phyloP scores from a whole-genome alignment of 345 rosid species.

The Aurinia saxatilis region DNA sequence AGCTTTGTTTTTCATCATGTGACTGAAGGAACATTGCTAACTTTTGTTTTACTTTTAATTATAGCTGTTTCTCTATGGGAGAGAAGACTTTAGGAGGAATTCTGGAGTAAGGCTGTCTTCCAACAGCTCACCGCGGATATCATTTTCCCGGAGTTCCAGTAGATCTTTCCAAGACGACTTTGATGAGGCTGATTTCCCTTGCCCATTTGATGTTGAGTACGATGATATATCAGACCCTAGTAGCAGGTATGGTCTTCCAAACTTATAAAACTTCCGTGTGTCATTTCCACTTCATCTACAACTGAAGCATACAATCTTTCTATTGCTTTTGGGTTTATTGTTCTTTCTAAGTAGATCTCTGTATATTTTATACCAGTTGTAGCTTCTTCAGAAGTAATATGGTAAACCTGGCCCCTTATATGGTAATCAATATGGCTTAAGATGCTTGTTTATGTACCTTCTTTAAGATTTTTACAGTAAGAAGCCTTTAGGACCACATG shows the following conservation, averaged over 20 bases:
- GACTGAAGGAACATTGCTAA: neutral
- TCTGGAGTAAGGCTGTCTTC: slow-evolving; percentile 46
- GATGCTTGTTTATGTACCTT: neutral
- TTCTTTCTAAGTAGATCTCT: neutral
- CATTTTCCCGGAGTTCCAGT: slow-evolving; percentile 73
- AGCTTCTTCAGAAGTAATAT: neutral
- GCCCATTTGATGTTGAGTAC: slow-evolving; percentile 75
- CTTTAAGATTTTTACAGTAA: slow-evolving; percentile 2
- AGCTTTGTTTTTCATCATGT: neutral
- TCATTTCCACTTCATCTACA: neutral
- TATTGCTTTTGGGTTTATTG: neutral
- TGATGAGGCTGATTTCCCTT: slow-evolving; percentile 70
- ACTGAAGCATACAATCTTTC: neutral
- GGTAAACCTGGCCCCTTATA: neutral
- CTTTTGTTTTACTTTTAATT: slow-evolving; percentile 3
- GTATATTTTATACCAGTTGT: neutral
- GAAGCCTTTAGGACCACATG: neutral
- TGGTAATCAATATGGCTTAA: neutral
- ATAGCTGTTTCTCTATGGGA: slow-evolving; percentile 44
- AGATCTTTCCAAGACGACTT: slow-evolving; percentile 69
- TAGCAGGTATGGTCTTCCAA: slow-evolving; percentile 44
- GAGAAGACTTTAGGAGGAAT: slow-evolving; percentile 43
- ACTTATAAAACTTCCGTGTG: neutral
- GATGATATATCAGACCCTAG: slow-evolving; percentile 55
- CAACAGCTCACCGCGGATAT: slow-evolving; percentile 44